Conservation (phyloP, 1,284 basidiomycete genomes). For the Hypsizygus ulmarius region DNA sequence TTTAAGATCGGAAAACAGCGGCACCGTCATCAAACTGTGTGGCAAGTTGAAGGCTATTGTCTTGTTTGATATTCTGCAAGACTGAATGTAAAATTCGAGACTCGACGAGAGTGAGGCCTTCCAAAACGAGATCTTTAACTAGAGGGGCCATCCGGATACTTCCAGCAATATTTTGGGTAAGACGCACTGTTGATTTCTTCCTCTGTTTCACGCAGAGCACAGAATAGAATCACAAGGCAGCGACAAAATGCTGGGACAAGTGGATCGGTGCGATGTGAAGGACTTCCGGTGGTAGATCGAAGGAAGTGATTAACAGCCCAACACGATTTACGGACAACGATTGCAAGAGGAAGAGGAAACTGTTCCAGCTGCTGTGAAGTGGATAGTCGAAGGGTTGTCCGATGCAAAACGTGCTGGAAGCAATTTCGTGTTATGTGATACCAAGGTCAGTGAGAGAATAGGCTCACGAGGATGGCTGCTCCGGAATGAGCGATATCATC, state of each 20-base stretch:
- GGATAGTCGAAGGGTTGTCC: constrained; percentile 13
- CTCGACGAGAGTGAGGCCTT: constrained; percentile 29
- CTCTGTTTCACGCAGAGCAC: constrained; percentile 24
- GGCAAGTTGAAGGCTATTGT: constrained; percentile 21
- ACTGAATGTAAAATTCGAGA: constrained; percentile 17
- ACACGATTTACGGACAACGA: constrained; percentile 24
- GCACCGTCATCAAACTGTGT: constrained; percentile 28
- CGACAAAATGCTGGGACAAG: constrained; percentile 31
- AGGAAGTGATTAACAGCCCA: constrained; percentile 22
- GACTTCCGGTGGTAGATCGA: constrained; percentile 13
- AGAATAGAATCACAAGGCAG: constrained; percentile 35
- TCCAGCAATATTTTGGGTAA: not conserved
- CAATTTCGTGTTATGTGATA: not conserved
- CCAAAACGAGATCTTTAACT: constrained; percentile 45
- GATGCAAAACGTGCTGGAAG: constrained; percentile 22
- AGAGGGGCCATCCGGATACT: no score
- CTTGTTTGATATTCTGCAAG: constrained; percentile 21
- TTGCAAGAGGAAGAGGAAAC: not conserved
- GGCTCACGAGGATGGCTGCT: constrained; percentile 14
- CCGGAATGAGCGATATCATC: constrained; percentile 5
- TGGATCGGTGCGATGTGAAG: constrained; percentile 11
- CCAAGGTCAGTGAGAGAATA: not conserved
- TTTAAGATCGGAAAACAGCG: constrained; percentile 1
- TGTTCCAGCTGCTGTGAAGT: constrained; percentile 5
- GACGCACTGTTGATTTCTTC: constrained; percentile 28